A percentile compares a stretch with the other conserved stretches of the same genome.
These are phyloP conservation scores for Naganishia randhawae DNA, from an alignment of 768 basidiomycete genomes.

Conservation along the genomic window DNA sequence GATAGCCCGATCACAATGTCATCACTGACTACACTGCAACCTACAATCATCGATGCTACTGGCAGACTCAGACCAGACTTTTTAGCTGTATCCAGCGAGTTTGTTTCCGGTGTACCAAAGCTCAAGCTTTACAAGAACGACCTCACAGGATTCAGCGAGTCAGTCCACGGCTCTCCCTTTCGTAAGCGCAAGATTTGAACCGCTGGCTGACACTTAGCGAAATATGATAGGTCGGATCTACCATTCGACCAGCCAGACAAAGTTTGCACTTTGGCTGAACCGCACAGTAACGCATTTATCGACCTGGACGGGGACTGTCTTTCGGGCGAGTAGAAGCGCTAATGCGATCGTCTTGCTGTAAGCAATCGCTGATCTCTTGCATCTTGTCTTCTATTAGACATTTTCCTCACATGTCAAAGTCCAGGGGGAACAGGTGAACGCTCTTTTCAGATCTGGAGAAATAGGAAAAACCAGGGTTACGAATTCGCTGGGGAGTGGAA, in stretches of 20 bases:
- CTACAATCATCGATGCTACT: slow-evolving; percentile 62
- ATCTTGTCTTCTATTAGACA: slow-evolving; percentile 56
- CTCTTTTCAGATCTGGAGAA: slow-evolving; percentile 89
- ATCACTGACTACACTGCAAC: slow-evolving; percentile 52
- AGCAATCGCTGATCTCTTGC: not conserved
- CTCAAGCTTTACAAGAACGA: slow-evolving; percentile 75
- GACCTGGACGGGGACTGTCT: slow-evolving; percentile 95
- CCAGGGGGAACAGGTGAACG: slow-evolving; percentile 53
- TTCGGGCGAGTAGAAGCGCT: slow-evolving; percentile 60
- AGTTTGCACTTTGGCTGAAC: slow-evolving; percentile 70
- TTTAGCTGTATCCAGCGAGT: slow-evolving; percentile 59
- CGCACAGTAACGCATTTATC: slow-evolving; percentile 90
- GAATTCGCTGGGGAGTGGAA: slow-evolving; percentile 62
- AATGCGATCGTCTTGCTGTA: not conserved
- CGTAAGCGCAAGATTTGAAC: no score
- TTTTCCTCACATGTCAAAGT: slow-evolving; percentile 77
- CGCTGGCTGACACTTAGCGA: not conserved
- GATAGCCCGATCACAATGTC: slow-evolving; percentile 20
- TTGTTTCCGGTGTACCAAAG: not conserved
- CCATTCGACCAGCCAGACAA: slow-evolving; percentile 60
- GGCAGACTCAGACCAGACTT: slow-evolving; percentile 88
- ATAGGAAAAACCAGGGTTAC: slow-evolving; percentile 74
- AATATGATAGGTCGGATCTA: slow-evolving; percentile 2
- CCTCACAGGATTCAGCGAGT: slow-evolving; percentile 74
- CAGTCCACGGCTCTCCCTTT: slow-evolving; percentile 37